Evolutionary conservation across 108 stramenopile genomes (phyloP), one percentile per base, ranked within the genome.

Genomic region (Aureococcus anophagefferens): DNA sequence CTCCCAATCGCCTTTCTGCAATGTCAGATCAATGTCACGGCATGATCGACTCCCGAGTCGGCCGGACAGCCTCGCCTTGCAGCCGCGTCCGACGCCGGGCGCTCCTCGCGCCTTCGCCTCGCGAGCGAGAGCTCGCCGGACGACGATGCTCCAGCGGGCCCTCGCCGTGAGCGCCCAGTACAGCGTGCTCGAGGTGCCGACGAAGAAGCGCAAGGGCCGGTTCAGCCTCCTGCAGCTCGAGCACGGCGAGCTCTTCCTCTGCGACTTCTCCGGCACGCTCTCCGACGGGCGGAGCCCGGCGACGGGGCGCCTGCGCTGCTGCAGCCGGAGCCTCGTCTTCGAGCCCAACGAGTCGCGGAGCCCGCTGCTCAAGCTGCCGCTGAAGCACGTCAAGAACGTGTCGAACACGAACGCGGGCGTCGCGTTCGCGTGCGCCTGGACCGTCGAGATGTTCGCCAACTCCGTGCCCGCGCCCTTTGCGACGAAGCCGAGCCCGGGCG

Each of bases 201-300:
- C 51, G 51, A 18, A 70, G 63, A 35, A 9, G 30, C 68, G 64
- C 21, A 30, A 28, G 15, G n/a, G n/a, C n/a, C 74, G 84, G 29
- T 85, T 85, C 79, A 82, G 81, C 45, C 66, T 85, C 29, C 65
- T 84, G 35, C 69, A 79, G 13, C 64, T 85, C 35, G 84, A 85
- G 62, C 80, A 84, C 62, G 84, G 80, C 16, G 84, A 85, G 79
- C 30, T 76, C 62, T 76, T 81, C 74, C 71, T 77, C 40, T 36
- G 30, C 66, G 76, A n/a, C 68, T 68, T 7, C 82, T 3, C 21
- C 51, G 51, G 51, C 51, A 44, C 40, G 40, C 40, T 44, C 40
- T 5, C 5, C 40, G 40, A 44, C 40, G n/a, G n/a, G n/a, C n/a
- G n/a, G n/a, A n/a, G n/a, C n/a, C n/a, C n/a, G n/a, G 51, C 25